phyloP scores from a whole-genome alignment of 1,284 basidiomycete genomes.

The Apiotrichum brassicae region DNA sequence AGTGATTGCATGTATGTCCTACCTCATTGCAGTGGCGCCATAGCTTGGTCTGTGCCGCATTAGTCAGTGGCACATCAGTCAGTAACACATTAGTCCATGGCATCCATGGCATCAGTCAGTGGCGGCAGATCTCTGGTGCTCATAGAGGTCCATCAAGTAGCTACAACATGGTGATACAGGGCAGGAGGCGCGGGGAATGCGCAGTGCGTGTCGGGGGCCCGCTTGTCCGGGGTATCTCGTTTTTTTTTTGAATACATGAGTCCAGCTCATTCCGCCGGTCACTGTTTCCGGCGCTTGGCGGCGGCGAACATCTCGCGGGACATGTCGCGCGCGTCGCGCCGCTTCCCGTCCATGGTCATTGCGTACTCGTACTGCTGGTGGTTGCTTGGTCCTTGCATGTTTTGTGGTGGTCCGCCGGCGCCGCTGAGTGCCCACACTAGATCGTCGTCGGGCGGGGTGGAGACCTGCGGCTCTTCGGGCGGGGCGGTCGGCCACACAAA shows the following conservation, averaged over 20 bases:
- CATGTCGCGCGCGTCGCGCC: neutral
- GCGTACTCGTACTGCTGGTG: neutral
- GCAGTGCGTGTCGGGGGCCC: too few relatives aligned
- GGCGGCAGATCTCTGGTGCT: neutral
- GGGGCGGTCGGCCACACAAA: slow-evolving; percentile 18
- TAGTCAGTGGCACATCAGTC: too few relatives aligned
- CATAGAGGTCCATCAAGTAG: neutral
- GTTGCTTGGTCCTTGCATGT: too few relatives aligned
- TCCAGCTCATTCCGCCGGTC: too few relatives aligned
- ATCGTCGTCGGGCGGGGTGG: slow-evolving; percentile 17
- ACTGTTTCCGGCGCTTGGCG: neutral
- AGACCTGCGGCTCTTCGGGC: neutral
- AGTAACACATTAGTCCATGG: too few relatives aligned
- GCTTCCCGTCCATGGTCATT: neutral
- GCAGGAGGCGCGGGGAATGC: neutral
- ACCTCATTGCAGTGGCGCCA: too few relatives aligned
- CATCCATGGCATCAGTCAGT: too few relatives aligned
- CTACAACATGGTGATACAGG: neutral
- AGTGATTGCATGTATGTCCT: too few relatives aligned
- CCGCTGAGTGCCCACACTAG: slow-evolving; percentile 16
- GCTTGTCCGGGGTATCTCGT: too few relatives aligned
- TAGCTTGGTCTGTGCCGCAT: neutral
- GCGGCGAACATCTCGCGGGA: slow-evolving; percentile 1
- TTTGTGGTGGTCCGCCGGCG: neutral
- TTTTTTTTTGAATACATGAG: too few relatives aligned